Base-by-base conservation (phyloP, 352 stramenopile species). In the Globisporangium orthogonon region DNA sequence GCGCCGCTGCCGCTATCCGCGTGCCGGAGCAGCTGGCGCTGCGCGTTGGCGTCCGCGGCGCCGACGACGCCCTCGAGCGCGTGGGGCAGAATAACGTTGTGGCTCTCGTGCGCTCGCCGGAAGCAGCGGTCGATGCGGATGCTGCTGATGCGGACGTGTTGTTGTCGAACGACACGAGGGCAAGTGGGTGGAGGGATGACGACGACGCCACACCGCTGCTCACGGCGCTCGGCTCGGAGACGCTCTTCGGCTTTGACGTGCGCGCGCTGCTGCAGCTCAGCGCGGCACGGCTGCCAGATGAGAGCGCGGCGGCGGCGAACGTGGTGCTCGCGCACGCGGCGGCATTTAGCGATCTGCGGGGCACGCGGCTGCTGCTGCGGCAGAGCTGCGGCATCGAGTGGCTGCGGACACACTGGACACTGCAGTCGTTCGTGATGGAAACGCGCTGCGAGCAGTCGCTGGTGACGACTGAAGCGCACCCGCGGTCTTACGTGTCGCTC, bases 401-500 rank as follows among this genome's bases (percentile, higher is more conserved):
- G 11, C 46, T 39, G 4, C 17, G 46, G 18, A 39, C 44, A 40
- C 14, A 18, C 40, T 3, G 31, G n/a, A n/a, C 28, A 11, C 17
- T 66, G 15, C 46, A 58, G 31, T 72, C 62, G n/a, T 66, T 72
- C 17, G 50, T 29, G 10, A 17, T 58, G 28, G 35, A 43, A 10
- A 35, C 11, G 28, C 14, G 3, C 23, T 23, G 23, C 23, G 23
- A 23, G 23, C 23, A 23, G 31, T 7, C 39, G 11, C 37, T 33
- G 23, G 13, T 49, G 23, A 17, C 18, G 9, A n/a, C 17, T 18
- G 44, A 62, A 29, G 49, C 53, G 4, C 10, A 74, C 23, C 28
- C 63, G 50, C 68, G 58, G 45, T 79, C 73, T 2, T 75, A 74
- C 35, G 45, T 66, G 9, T 52, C 66, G 35, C 56, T 83, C 4